Evolutionary conservation across 1,284 basidiomycete species (phyloP), one percentile per base, ranked within the genome.

Genomic region (Ceratobasidium sp.): DNA sequence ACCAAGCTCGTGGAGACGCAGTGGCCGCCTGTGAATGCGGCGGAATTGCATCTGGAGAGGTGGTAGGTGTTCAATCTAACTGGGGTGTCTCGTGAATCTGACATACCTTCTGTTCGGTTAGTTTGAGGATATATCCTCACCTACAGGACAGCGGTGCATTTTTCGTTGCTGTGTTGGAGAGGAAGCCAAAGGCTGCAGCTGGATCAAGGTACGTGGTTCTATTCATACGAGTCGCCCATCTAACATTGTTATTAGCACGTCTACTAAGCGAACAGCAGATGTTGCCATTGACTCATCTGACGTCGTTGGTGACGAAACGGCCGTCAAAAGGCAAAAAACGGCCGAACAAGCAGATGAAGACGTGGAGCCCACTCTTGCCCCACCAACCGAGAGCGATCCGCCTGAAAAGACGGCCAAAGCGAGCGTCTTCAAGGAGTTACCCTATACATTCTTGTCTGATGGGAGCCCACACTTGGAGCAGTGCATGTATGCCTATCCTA

Each of bases 81-180:
- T 24, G 27, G 71, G n/a, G n/a, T n/a, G n/a, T n/a, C n/a, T n/a
- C n/a, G n/a, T n/a, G n/a, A n/a, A n/a, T n/a, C n/a, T n/a, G n/a
- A n/a, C n/a, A n/a, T n/a, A n/a, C n/a, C n/a, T 27, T 22, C 65
- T 19, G 24, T 29, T 5, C 75, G 13, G 8, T 29, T 58, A 96
- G 94, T 78, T 83, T 98, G 81, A 88, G 96, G 58, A 89, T 98
- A 76, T 95, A 98, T 80, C 96, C 98, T 2, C 96, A 99, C 81
- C 84, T 98, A 54, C 97, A 99, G 83, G 93, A 99, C 81, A 96
- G 96, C 0, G 98, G 98, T 13, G 98, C 95, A 0, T 99, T 99
- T 84, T 99, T 98, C 80, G 91, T 99, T 31, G 94, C 95, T 19
- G 92, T 98, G 0, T 83, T 99, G 43, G 89, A 95, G 79, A 87